phyloP scores from a whole-genome alignment of 345 rosid genomes.

The Raphanus raphanistrum region DNA sequence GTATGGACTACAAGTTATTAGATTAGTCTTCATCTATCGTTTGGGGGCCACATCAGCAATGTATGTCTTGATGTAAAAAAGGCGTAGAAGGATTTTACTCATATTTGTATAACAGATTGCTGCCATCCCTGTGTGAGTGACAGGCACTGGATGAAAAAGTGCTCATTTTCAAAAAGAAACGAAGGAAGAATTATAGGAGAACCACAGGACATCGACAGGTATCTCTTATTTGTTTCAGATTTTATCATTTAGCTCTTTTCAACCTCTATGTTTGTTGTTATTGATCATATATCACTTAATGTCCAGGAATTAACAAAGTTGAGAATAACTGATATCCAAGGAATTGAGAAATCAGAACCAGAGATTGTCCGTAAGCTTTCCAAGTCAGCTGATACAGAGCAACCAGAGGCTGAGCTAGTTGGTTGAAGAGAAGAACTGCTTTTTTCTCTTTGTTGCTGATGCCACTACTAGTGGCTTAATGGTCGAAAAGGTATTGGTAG shows the following conservation, averaged over 20 bases:
- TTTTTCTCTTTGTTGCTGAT: neutral
- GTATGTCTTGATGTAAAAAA: neutral
- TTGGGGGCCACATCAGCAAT: neutral
- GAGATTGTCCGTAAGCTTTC: conserved; percentile 35
- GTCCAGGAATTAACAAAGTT: conserved; percentile 89
- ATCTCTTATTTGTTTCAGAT: conserved; percentile 27
- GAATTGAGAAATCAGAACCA: conserved; percentile 72
- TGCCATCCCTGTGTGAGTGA: conserved; percentile 7
- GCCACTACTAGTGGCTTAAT: neutral
- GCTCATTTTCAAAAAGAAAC: conserved; percentile 90
- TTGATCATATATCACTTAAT: neutral
- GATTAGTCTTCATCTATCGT: conserved; percentile 5
- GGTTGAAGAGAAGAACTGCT: conserved; percentile 41
- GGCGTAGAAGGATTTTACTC: neutral
- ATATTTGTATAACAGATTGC: neutral
- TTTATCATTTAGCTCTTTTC: neutral
- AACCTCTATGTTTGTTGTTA: neutral
- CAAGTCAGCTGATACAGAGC: conserved; percentile 44
- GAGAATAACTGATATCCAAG: conserved; percentile 91
- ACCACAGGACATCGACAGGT: conserved; percentile 93
- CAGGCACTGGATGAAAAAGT: conserved; percentile 96
- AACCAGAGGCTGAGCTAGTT: conserved; percentile 56
- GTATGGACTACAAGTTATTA: neutral
- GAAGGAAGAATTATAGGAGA: conserved; percentile 84
- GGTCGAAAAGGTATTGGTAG: neutral